Evolutionary conservation across 2,329 filamentous ascomycete genomes (phyloP).

Genomic region (Fusarium globosum): DNA sequence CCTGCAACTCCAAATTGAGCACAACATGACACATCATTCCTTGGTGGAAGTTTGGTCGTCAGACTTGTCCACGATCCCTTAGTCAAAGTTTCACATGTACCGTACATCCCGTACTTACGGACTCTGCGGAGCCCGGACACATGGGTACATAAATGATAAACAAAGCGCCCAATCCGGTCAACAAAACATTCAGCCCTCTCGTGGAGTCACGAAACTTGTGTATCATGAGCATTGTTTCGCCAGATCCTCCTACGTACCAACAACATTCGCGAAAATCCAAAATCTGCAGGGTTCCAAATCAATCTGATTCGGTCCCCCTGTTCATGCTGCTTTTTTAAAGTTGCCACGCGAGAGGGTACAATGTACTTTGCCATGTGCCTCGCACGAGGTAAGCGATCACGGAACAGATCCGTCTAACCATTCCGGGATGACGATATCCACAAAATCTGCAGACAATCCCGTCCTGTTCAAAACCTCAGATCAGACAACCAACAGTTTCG

Average conservation of each 20-base stretch:
- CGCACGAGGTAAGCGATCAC: constrained; percentile 36
- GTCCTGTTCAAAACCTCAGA: constrained; percentile 4
- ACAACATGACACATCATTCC: background rate
- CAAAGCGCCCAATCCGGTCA: background rate
- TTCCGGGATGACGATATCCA: constrained; percentile 37
- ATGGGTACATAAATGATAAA: constrained; percentile 1
- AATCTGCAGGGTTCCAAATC: constrained; percentile 26
- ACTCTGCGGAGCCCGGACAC: background rate
- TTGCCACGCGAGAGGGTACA: constrained; percentile 35
- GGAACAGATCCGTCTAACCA: constrained; percentile 39
- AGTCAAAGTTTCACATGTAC: constrained; percentile 1
- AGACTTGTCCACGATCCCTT: background rate
- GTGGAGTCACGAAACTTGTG: constrained; percentile 5
- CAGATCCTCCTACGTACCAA: background rate
- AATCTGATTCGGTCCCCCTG: constrained; percentile 26
- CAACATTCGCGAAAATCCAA: background rate
- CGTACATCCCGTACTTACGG: background rate
- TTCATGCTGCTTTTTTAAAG: constrained; percentile 2
- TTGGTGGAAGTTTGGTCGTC: background rate
- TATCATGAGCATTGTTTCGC: constrained; percentile 8
- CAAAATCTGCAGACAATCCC: constrained; percentile 24
- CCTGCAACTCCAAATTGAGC: constrained; percentile 18
- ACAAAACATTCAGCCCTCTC: background rate
- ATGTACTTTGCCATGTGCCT: constrained; percentile 45
- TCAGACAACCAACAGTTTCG: constrained; percentile 4